phyloP scores from a whole-genome alignment of 2,329 filamentous ascomycete species.

The Botryotinia calthae region DNA sequence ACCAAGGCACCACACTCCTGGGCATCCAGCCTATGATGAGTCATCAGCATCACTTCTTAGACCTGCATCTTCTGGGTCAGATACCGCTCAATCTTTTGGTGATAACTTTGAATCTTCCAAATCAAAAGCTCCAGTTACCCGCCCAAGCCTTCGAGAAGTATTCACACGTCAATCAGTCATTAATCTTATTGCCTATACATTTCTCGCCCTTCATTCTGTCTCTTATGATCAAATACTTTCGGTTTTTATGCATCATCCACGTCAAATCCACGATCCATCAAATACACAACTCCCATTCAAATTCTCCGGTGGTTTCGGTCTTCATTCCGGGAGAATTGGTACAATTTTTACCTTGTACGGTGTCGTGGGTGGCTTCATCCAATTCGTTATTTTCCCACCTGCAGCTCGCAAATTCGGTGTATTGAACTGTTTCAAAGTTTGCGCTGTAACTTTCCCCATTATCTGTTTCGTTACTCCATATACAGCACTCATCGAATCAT shows the following conservation, averaged over 20 bases:
- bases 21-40: conserved; percentile 53
- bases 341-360: conserved; percentile 83
- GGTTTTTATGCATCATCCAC: conserved; percentile 80
- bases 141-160: conserved; percentile 57
- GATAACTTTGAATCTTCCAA: conserved; percentile 32
- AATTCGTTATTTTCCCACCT: conserved; percentile 84
- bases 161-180: conserved; percentile 72
- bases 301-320: conserved; percentile 78
- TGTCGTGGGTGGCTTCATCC: conserved; percentile 72
- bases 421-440: conserved; percentile 68
- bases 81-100: conserved; percentile 29
- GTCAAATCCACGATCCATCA: conserved; percentile 50
- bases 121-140: conserved; percentile 35
- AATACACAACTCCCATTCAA: conserved; percentile 70
- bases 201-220: conserved; percentile 78
- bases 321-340: conserved; percentile 72
- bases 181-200: conserved; percentile 73
- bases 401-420: conserved; percentile 72
- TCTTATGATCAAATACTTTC: conserved; percentile 86
- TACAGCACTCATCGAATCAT: conserved; percentile 59
- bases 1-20: conserved; percentile 23
- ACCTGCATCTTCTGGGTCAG: conserved; percentile 34
- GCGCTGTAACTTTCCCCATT: conserved; percentile 66
- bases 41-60: conserved; percentile 55
- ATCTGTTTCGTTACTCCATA: conserved; percentile 82